These are phyloP conservation scores for Chrysoporthe austroafricana DNA, from an alignment of 2,329 filamentous ascomycete species.

Conservation along the genomic window DNA sequence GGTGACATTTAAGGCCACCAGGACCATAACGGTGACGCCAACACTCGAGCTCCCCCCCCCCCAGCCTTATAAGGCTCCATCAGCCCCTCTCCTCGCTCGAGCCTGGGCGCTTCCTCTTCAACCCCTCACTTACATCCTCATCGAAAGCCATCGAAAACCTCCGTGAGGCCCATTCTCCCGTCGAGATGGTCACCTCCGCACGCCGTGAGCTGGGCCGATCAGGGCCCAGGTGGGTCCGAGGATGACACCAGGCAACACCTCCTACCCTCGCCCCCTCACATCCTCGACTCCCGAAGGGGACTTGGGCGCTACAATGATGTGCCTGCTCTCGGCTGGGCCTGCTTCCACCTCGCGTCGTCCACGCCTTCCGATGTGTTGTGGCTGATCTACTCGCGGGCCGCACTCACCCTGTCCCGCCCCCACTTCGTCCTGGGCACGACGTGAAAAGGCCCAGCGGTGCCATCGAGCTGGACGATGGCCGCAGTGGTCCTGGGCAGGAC, in stretches of 20 bases:
- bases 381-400: not conserved
- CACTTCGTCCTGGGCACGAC: conserved; percentile 45
- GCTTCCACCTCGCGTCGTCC: not conserved
- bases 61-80: not conserved
- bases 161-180: not conserved
- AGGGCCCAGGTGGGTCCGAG: not conserved
- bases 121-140: not conserved
- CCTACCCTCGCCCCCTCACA: not conserved
- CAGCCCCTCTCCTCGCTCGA: not conserved
- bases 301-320: not conserved
- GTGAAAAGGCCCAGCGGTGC: conserved; percentile 40
- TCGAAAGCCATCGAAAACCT: not conserved
- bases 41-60: not conserved
- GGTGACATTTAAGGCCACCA: not conserved
- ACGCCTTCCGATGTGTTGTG: not conserved
- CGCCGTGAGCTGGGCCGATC: not conserved
- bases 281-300: not conserved
- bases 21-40: not conserved
- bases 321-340: not conserved
- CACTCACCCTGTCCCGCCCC: not conserved
- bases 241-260: not conserved
- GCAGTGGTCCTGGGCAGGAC: conserved; percentile 41
- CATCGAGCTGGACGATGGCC: conserved; percentile 22
- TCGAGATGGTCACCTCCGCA: not conserved
- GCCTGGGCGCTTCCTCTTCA: not conserved